phyloP scores from a whole-genome alignment of 306 rosid genomes.

The Lathyrus tuberosus region DNA sequence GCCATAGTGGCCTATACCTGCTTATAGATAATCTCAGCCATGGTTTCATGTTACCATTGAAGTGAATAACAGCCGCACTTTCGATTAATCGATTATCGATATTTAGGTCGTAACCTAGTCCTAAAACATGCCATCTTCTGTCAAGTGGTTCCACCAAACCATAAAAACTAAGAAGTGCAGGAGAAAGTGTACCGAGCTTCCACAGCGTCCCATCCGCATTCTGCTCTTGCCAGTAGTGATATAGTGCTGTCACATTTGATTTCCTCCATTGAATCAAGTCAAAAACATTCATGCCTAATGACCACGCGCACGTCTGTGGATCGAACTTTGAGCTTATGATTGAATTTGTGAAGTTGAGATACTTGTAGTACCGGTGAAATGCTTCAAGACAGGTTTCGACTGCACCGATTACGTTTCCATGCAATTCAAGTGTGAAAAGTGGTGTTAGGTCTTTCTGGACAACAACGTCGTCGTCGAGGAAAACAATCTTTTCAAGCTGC shows the following conservation, averaged over 20 bases:
- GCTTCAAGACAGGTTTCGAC: conserved; percentile 97
- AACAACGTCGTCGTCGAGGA: conserved; percentile 89
- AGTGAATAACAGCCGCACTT: conserved; percentile 89
- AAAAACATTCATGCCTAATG: conserved; percentile 87
- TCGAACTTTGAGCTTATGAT: conserved; percentile 86
- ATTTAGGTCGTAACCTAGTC: conserved; percentile 80
- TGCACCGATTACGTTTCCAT: conserved; percentile 89
- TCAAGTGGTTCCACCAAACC: conserved; percentile 95
- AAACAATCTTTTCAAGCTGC: conserved; percentile 85
- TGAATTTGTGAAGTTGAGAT: conserved; percentile 81
- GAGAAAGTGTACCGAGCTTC: conserved; percentile 84
- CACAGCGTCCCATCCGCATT: conserved; percentile 77
- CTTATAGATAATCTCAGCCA: conserved; percentile 86
- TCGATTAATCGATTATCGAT: conserved; percentile 79
- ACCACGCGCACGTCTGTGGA: conserved; percentile 94
- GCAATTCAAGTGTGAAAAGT: conserved; percentile 83
- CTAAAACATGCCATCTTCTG: conserved; percentile 97
- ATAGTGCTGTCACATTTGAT: conserved; percentile 71
- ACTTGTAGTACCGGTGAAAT: conserved; percentile 83
- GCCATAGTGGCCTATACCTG: conserved; percentile 88
- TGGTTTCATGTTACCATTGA: conserved; percentile 93
- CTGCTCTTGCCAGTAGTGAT: conserved; percentile 91
- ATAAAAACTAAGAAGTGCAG: conserved; percentile 83
- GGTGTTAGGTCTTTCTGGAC: conserved; percentile 88
- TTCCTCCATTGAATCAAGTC: conserved; percentile 84